Conservation (phyloP, 148 eudicot genomes). For the Cornus controversa region DNA sequence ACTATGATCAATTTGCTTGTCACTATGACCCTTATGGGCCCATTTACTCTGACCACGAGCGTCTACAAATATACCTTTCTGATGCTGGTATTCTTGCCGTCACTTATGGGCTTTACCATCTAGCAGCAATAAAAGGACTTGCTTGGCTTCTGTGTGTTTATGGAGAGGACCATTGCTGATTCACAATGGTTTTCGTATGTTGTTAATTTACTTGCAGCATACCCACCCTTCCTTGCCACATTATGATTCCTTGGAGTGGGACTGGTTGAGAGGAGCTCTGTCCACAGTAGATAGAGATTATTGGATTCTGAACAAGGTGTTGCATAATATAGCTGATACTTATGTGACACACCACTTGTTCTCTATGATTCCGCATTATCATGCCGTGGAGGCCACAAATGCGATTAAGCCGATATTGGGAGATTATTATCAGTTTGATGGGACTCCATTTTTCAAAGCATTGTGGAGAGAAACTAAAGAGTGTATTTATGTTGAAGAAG, state of each 20-base stretch:
- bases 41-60: constrained; percentile 1
- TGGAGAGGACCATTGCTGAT: constrained; percentile 4
- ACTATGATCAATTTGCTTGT: background rate
- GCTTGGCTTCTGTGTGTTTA: constrained; percentile 2
- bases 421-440: background rate
- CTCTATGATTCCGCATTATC: background rate
- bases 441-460: background rate
- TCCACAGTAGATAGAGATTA: constrained; percentile 10
- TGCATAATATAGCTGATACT: constrained; percentile 13
- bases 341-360: constrained; percentile 17
- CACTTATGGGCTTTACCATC: background rate
- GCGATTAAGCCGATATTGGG: background rate
- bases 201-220: background rate
- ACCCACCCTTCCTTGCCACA: too few species aligned
- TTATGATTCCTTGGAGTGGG: constrained; percentile 11
- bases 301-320: constrained; percentile 8
- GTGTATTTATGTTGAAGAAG: background rate
- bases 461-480: background rate
- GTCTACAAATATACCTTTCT: constrained; percentile 5
- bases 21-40: background rate
- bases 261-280: constrained; percentile 14
- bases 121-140: background rate
- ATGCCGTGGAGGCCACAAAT: background rate
- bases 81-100: constrained; percentile 6
- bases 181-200: constrained; percentile 1